phyloP scores from a whole-genome alignment of 176 grass and related monocot genomes.

The Puccinellia tenuiflora region DNA sequence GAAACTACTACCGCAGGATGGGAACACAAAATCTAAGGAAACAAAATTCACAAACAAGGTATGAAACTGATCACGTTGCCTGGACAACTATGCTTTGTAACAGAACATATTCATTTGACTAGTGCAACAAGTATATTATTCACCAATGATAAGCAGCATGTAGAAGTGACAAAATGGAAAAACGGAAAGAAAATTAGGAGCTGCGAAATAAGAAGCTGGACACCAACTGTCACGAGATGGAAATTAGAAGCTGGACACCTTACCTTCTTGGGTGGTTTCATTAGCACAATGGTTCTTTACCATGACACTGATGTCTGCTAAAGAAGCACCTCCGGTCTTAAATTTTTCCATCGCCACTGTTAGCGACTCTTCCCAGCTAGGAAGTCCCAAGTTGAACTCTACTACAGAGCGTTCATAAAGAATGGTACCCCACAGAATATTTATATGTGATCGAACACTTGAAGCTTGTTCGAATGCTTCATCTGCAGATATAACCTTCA shows the following conservation, averaged over 20 bases:
- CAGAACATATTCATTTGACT: neutral
- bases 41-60: neutral
- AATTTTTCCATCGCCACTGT: slow-evolving; percentile 66
- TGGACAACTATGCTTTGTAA: neutral
- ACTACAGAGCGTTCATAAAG: slow-evolving; percentile 72
- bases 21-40: neutral
- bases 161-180: neutral
- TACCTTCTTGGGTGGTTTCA: slow-evolving; percentile 72
- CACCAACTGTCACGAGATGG: neutral
- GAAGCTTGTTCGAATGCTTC: slow-evolving; percentile 51
- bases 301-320: slow-evolving; percentile 51
- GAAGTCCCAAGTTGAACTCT: slow-evolving; percentile 63
- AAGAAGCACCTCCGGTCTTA: slow-evolving; percentile 53
- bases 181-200: neutral
- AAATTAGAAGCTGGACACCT: neutral
- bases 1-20: neutral
- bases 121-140: neutral
- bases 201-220: neutral
- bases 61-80: neutral
- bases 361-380: slow-evolving; percentile 61
- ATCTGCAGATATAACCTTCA: slow-evolving; percentile 37
- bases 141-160: neutral
- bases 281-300: slow-evolving; percentile 67
- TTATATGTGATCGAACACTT: slow-evolving; percentile 58
- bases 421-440: slow-evolving; percentile 75